Evolutionary conservation across 1,284 basidiomycete genomes (phyloP).

Genomic region (Papiliotrema fonsecae): DNA sequence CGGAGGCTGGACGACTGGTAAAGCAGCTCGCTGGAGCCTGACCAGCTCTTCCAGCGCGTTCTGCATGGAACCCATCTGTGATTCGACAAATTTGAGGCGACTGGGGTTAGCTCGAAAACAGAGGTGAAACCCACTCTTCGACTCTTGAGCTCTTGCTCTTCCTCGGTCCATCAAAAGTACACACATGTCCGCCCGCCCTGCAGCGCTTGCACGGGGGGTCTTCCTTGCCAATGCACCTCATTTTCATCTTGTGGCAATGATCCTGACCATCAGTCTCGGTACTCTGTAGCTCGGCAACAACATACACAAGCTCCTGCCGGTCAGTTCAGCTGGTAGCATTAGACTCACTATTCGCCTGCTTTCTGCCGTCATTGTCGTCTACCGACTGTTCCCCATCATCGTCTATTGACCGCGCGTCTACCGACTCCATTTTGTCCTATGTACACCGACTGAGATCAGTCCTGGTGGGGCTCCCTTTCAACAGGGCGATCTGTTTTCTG

Average conservation of each 20-base stretch:
- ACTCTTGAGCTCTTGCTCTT: constrained; percentile 64
- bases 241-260: constrained; percentile 52
- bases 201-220: constrained; percentile 87
- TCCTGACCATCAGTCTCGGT: constrained; percentile 18
- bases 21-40: constrained; percentile 54
- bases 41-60: constrained; percentile 71
- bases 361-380: background rate
- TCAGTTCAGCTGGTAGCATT: background rate
- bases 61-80: constrained; percentile 72
- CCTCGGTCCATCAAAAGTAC: constrained; percentile 85
- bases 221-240: constrained; percentile 63
- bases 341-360: background rate
- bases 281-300: background rate
- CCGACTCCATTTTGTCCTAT: background rate
- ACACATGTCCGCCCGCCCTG: constrained; percentile 72
- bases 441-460: background rate
- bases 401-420: background rate
- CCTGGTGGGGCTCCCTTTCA: background rate
- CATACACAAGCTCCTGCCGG: background rate
- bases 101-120: constrained; percentile 47
- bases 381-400: background rate
- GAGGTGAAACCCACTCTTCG: constrained; percentile 61
- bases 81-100: constrained; percentile 76
- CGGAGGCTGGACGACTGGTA: constrained; percentile 34
- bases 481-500: background rate